Conservation (phyloP, 1,139 yeast species). For the Pichia sp. region DNA sequence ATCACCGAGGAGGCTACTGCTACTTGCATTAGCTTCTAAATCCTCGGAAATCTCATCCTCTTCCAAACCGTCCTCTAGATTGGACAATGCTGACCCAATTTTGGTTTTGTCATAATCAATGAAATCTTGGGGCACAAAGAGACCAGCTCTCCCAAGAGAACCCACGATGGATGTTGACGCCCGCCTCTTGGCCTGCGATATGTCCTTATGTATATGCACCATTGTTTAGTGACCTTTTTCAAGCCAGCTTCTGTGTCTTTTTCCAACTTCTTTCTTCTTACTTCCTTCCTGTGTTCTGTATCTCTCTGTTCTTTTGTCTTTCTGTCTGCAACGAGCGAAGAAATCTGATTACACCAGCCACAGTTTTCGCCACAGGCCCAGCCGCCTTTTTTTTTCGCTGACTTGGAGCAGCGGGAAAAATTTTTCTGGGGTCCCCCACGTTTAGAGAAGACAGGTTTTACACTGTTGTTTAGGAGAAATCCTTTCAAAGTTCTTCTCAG, state of each 20-base stretch:
- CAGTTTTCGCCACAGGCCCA: not conserved
- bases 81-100: slow-evolving; percentile 14
- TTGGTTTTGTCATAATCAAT: slow-evolving; percentile 16
- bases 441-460: too few species aligned
- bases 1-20: not conserved
- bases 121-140: slow-evolving; percentile 47
- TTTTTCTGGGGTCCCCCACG: slow-evolving; percentile 1
- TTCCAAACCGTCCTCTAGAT: slow-evolving; percentile 12
- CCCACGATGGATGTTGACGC: slow-evolving; percentile 46
- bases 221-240: slow-evolving; percentile 19
- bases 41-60: slow-evolving; percentile 7
- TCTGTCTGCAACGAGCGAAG: not conserved
- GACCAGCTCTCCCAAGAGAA: slow-evolving; percentile 46
- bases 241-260: not conserved
- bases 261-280: not conserved
- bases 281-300: not conserved
- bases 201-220: slow-evolving; percentile 39
- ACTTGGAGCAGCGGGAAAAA: not conserved
- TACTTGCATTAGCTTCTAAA: not conserved
- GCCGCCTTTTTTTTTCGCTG: not conserved
- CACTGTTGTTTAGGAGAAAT: too few species aligned
- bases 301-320: not conserved
- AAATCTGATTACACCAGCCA: not conserved
- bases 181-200: slow-evolving; percentile 33
- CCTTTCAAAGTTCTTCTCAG: not conserved